Percentiles rank a stretch among this genome's conserved stretches.
Evolutionary conservation across 805 yeast species (phyloP).

Genomic region (Saccharomycopsis babjevae): DNA sequence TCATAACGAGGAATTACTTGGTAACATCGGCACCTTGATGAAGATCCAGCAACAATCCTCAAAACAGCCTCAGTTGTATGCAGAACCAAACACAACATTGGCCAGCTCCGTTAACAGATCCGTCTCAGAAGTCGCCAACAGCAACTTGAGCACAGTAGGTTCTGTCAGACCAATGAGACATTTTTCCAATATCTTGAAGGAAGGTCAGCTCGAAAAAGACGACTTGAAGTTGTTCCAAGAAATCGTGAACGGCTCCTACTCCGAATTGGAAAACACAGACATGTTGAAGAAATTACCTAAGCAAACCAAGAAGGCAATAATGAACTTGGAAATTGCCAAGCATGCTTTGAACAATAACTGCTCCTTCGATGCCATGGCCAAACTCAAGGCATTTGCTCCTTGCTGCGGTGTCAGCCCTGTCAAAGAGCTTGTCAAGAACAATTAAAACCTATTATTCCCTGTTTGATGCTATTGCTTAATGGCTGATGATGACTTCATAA

Average conservation of each 20-base stretch:
- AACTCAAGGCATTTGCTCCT: conserved; percentile 22
- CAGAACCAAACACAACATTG: conserved; percentile 3
- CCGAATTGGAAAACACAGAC: background rate
- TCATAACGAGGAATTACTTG: conserved; percentile 3
- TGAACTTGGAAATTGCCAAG: conserved; percentile 22
- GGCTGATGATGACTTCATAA: too few species aligned
- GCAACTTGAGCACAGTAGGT: background rate
- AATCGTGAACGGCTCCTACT: conserved; percentile 14
- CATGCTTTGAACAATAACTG: conserved; percentile 23
- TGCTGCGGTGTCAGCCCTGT: conserved; percentile 24
- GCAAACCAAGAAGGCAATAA: conserved; percentile 14
- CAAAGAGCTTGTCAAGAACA: conserved; percentile 16
- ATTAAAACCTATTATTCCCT: background rate
- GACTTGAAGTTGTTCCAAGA: conserved; percentile 2
- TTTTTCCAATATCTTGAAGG: conserved; percentile 2
- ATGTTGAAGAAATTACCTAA: background rate
- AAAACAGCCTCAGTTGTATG: background rate
- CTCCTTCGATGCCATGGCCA: conserved; percentile 19
- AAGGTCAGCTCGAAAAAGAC: background rate
- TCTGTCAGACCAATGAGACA: conserved; percentile 8
- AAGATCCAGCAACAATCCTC: background rate
- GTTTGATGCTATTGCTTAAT: background rate
- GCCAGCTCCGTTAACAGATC: conserved; percentile 4
- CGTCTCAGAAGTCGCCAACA: background rate
- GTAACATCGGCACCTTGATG: conserved; percentile 5